Evolutionary conservation across 2,329 filamentous ascomycete species (phyloP).

Genomic region (Didymella keratinophila): DNA sequence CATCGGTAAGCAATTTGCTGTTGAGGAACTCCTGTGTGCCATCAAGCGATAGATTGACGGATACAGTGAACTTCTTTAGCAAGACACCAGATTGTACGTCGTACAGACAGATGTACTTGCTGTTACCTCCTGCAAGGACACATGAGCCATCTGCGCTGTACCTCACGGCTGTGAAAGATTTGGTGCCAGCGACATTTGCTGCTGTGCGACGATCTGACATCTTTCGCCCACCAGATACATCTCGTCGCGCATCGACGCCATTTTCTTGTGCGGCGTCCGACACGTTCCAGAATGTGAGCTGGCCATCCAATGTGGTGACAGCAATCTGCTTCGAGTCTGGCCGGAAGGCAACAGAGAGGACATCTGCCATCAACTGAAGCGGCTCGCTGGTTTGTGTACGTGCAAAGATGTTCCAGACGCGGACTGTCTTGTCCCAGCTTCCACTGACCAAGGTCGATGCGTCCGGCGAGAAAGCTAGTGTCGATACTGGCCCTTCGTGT

Average conservation of each 20-base stretch:
- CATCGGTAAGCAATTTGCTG: conserved; percentile 89
- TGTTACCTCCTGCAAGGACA: conserved; percentile 89
- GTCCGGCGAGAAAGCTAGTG: conserved; percentile 86
- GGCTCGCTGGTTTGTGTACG: conserved; percentile 95
- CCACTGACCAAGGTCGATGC: conserved; percentile 85
- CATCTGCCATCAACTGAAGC: conserved; percentile 88
- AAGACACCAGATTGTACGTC: conserved; percentile 92
- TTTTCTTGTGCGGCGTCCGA: conserved; percentile 85
- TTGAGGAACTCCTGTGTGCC: conserved; percentile 98
- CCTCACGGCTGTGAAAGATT: conserved; percentile 84
- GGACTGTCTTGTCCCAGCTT: conserved; percentile 95
- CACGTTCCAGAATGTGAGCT: conserved; percentile 93
- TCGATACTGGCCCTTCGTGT: conserved; percentile 92
- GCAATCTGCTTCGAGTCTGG: conserved; percentile 92
- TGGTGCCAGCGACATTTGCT: conserved; percentile 88
- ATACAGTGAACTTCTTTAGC: conserved; percentile 94
- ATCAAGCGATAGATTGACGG: conserved; percentile 91
- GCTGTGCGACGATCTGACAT: conserved; percentile 87
- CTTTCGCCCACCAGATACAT: conserved; percentile 91
- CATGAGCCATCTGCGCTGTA: conserved; percentile 95
- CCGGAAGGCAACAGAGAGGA: conserved; percentile 83
- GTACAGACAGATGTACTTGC: conserved; percentile 98
- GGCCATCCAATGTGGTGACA: conserved; percentile 90
- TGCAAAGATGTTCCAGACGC: conserved; percentile 95
- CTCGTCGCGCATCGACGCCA: conserved; percentile 86